Evolutionary conservation across 75 land plant species (phyloP), one percentile per base, ranked within the genome.

Genomic region (Chamaecyparis obtusa): DNA sequence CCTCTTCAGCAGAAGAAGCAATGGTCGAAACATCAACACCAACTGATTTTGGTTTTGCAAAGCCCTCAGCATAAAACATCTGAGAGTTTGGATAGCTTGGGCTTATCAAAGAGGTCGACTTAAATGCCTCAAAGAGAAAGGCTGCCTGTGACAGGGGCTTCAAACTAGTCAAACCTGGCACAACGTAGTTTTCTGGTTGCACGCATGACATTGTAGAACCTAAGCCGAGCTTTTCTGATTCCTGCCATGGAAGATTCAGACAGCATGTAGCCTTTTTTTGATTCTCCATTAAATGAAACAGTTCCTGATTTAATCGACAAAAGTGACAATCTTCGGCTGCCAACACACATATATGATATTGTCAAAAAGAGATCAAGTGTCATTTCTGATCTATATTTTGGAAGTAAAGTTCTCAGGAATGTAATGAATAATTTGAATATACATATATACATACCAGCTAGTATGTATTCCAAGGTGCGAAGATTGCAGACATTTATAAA

Each of bases 401-500:
- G 21, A 21, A 17, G 39, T 78, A 41, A 43, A 44, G 46, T n/a
- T 81, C 9, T 19, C 27, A 17, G 17, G 24, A 78, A 11, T 44
- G 21, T 41, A n/a, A 44, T n/a, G 69, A 81, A 81, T 81, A 24
- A 14, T 27, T 81, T 46, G 24, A 10, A n/a, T 0, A 81, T 27
- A 4, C 49, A n/a, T 81, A n/a, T 0, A 81, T 27, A 4, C 49
- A n/a, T 81, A 81, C 83, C 83, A 81, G 27, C 14, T 27, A 83
- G 84, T 37, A 37, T 48, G 86, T 84, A 36, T 17, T 27, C 46
- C 67, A 43, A 33, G 39, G 84, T 69, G 77, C 44, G 46, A 27
- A 48, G 76, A 48, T 79, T 55, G 48, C 10, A 86, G 19, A 46
- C 72, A 48, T 83, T 71, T 86, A 72, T 32, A 46, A 24, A 87